Evolutionary conservation across 2,329 filamentous ascomycete genomes (phyloP).

Genomic region (Verticillium tricorpus): DNA sequence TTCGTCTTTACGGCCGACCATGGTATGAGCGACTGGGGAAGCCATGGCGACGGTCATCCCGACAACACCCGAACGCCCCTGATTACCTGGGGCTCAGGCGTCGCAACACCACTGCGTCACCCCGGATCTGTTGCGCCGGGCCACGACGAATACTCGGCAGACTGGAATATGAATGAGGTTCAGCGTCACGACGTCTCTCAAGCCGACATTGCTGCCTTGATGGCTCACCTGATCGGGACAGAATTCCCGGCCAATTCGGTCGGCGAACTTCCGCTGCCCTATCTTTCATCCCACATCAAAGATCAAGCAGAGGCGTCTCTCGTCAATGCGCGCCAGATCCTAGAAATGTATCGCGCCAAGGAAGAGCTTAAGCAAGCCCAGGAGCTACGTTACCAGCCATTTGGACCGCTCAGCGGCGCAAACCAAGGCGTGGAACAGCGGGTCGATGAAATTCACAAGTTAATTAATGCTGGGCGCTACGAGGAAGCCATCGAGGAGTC

Average conservation of each 20-base stretch:
- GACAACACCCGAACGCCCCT: slow-evolving; percentile 94
- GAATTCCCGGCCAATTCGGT: slow-evolving; percentile 96
- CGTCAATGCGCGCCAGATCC: slow-evolving; percentile 77
- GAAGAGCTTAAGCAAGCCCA: slow-evolving; percentile 75
- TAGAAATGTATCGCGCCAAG: slow-evolving; percentile 96
- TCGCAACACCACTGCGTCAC: slow-evolving; percentile 66
- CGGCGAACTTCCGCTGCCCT: slow-evolving; percentile 83
- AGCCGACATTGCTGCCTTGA: slow-evolving; percentile 89
- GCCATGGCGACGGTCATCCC: slow-evolving; percentile 94
- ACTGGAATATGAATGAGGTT: slow-evolving; percentile 80
- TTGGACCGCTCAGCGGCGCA: slow-evolving; percentile 60
- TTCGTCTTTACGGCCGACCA: slow-evolving; percentile 98
- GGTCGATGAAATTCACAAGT: slow-evolving; percentile 58
- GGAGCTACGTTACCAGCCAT: slow-evolving; percentile 75
- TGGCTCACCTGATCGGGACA: slow-evolving; percentile 85
- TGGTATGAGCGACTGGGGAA: slow-evolving; percentile 99
- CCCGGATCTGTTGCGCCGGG: slow-evolving; percentile 60
- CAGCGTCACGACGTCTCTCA: slow-evolving; percentile 88
- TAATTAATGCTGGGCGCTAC: slow-evolving; percentile 63
- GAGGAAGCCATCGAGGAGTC: slow-evolving; percentile 78
- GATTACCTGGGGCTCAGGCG: slow-evolving; percentile 88
- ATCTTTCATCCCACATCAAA: slow-evolving; percentile 64
- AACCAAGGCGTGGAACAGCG: slow-evolving; percentile 62
- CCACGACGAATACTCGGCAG: slow-evolving; percentile 85
- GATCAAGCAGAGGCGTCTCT: slow-evolving; percentile 82